Conservation (phyloP, 176 grass and related monocot genomes). For the Tillandsia fasciculata region DNA sequence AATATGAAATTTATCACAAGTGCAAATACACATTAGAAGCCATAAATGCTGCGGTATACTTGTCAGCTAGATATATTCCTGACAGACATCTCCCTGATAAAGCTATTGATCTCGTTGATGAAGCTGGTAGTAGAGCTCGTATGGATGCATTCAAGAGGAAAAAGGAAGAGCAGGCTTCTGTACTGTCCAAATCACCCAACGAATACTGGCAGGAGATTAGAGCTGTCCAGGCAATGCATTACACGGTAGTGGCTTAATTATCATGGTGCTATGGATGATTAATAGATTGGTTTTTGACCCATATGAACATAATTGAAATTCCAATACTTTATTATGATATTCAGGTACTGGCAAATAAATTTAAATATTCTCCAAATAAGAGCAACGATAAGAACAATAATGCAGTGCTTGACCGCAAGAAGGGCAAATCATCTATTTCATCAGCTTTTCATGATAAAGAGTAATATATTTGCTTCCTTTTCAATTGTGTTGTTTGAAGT, state of each 20-base stretch:
- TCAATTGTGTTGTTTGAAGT: neutral
- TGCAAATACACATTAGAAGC: constrained; percentile 74
- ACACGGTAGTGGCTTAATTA: constrained; percentile 39
- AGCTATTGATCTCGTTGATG: constrained; percentile 95
- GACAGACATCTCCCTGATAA: constrained; percentile 95
- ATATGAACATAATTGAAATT: constrained; percentile 19
- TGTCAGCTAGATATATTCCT: constrained; percentile 86
- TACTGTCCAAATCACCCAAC: constrained; percentile 76
- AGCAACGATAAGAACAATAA: constrained; percentile 30
- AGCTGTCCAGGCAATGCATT: constrained; percentile 88
- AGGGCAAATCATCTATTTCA: constrained; percentile 13
- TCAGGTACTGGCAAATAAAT: constrained; percentile 66
- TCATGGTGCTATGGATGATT: constrained; percentile 8
- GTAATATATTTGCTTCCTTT: constrained; percentile 29
- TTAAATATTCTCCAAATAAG: constrained; percentile 72
- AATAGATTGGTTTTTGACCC: constrained; percentile 14
- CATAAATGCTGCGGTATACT: constrained; percentile 83
- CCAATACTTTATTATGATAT: constrained; percentile 13
- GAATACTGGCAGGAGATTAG: constrained; percentile 96
- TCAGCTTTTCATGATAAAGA: constrained; percentile 29
- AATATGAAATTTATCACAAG: constrained; percentile 81
- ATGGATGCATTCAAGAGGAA: constrained; percentile 92
- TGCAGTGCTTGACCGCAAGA: constrained; percentile 21
- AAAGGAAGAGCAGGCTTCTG: constrained; percentile 62
- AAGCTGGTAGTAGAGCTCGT: constrained; percentile 84